A percentile compares a stretch with the other conserved stretches of the same genome.
phyloP scores from a whole-genome alignment of 2,329 filamentous ascomycete genomes.

The Cercospora sp. region DNA sequence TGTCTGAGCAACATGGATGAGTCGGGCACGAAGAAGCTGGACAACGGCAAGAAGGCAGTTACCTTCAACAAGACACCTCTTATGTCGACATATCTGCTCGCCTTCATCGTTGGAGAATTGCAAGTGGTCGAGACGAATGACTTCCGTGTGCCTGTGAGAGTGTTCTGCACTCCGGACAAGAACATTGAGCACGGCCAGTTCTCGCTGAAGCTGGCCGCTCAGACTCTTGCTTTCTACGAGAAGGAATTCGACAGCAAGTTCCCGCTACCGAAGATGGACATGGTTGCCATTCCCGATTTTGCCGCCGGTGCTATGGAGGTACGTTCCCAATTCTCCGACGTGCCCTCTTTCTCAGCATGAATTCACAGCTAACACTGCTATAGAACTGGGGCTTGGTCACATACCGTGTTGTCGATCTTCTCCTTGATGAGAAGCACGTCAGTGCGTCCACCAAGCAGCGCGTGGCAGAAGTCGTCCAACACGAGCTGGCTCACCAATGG shows the following conservation, averaged over 20 bases:
- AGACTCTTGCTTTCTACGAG: slow-evolving; percentile 91
- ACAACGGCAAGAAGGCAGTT: slow-evolving; percentile 70
- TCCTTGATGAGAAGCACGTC: slow-evolving; percentile 88
- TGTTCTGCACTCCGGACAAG: slow-evolving; percentile 89
- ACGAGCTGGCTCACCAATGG: slow-evolving; percentile 97
- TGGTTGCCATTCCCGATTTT: slow-evolving; percentile 95
- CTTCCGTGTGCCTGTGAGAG: slow-evolving; percentile 87
- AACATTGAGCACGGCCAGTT: slow-evolving; percentile 90
- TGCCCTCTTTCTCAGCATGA: not conserved
- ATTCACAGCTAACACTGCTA: slow-evolving; percentile 61
- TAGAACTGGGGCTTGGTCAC: slow-evolving; percentile 98
- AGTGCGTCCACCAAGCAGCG: slow-evolving; percentile 88
- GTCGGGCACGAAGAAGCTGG: slow-evolving; percentile 71
- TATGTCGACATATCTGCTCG: slow-evolving; percentile 95
- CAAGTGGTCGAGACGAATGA: slow-evolving; percentile 89
- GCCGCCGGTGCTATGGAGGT: slow-evolving; percentile 62
- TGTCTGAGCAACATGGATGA: slow-evolving; percentile 98
- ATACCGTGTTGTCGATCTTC: slow-evolving; percentile 86
- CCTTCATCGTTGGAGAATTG: slow-evolving; percentile 90
- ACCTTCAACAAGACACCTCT: slow-evolving; percentile 88
- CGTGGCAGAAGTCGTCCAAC: slow-evolving; percentile 92
- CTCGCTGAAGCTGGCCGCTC: slow-evolving; percentile 83
- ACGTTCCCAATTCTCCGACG: not conserved
- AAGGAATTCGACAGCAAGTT: slow-evolving; percentile 87
- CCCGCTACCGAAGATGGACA: slow-evolving; percentile 91